phyloP scores from a whole-genome alignment of 2,329 filamentous ascomycete species.

The Microcera coccophila region DNA sequence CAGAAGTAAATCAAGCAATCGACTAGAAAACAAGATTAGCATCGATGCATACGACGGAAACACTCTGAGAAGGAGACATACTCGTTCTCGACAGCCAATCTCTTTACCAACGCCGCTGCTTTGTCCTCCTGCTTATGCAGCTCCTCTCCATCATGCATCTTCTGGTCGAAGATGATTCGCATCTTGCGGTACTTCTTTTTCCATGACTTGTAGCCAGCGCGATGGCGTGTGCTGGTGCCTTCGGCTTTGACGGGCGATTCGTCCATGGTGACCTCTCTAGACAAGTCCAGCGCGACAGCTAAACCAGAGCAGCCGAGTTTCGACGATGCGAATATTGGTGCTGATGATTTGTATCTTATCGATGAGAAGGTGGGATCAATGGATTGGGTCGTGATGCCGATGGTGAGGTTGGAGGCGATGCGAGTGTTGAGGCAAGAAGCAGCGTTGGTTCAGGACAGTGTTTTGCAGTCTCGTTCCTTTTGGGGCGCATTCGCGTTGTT shows the following conservation, averaged over 20 bases:
- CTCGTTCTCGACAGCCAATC: slow-evolving; percentile 90
- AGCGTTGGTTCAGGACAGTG: background rate
- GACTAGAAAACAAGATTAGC: slow-evolving; percentile 50
- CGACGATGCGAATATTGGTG: background rate
- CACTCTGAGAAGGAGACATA: slow-evolving; percentile 45
- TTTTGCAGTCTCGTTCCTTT: background rate
- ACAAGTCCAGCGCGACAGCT: background rate
- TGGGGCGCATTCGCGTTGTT: background rate
- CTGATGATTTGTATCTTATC: background rate
- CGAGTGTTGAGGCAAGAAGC: background rate
- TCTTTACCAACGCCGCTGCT: slow-evolving; percentile 74
- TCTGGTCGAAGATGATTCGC: slow-evolving; percentile 71
- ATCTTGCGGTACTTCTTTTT: slow-evolving; percentile 97
- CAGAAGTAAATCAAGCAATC: slow-evolving; percentile 80
- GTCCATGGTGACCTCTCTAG: slow-evolving; percentile 24
- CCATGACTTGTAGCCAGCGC: slow-evolving; percentile 61
- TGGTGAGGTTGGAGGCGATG: background rate
- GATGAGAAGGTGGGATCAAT: background rate
- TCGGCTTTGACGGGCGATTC: slow-evolving; percentile 41
- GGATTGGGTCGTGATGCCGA: background rate
- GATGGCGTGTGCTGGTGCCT: slow-evolving; percentile 40
- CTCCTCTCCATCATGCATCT: slow-evolving; percentile 76
- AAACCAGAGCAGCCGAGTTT: background rate
- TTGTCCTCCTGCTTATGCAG: slow-evolving; percentile 78
- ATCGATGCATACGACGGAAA: slow-evolving; percentile 9